Conservation (phyloP, 257 asterid genomes). For the Henckelia pumila region DNA sequence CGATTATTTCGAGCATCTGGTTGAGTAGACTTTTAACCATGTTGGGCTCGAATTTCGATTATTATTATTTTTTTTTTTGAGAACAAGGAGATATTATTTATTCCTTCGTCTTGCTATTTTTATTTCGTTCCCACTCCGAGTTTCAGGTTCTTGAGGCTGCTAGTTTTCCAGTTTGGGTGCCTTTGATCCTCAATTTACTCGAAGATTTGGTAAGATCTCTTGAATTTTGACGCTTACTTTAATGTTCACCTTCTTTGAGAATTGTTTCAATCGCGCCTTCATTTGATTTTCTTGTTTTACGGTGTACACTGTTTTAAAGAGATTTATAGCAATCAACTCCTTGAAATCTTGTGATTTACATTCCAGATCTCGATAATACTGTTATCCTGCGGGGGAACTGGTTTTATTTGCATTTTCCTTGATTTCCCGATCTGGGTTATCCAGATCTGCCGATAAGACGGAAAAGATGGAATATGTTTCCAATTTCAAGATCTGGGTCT, state of each 20-base stretch:
- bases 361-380: slow-evolving; percentile 35
- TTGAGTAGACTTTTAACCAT: no score
- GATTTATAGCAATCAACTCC: neutral
- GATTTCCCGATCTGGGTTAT: slow-evolving; percentile 48
- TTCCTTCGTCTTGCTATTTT: no score
- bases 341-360: slow-evolving; percentile 19
- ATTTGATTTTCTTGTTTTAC: slow-evolving; percentile 14
- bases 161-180: slow-evolving; percentile 14
- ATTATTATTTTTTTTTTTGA: no score
- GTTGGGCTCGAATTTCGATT: no score
- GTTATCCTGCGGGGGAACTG: slow-evolving; percentile 17
- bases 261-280: slow-evolving; percentile 10
- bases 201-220: slow-evolving; percentile 30
- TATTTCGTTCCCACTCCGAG: slow-evolving; percentile 3
- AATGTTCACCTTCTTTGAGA: slow-evolving; percentile 1
- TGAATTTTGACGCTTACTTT: neutral
- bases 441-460: slow-evolving; percentile 49
- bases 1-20: no score
- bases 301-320: neutral
- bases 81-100: no score
- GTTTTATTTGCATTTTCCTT: slow-evolving; percentile 11
- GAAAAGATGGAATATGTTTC: slow-evolving; percentile 50
- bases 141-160: slow-evolving; percentile 29
- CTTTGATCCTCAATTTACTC: slow-evolving; percentile 14
- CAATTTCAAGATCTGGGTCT: slow-evolving; percentile 51